phyloP scores from a whole-genome alignment of 108 stramenopile genomes.

The Licmophora abbreviata region DNA sequence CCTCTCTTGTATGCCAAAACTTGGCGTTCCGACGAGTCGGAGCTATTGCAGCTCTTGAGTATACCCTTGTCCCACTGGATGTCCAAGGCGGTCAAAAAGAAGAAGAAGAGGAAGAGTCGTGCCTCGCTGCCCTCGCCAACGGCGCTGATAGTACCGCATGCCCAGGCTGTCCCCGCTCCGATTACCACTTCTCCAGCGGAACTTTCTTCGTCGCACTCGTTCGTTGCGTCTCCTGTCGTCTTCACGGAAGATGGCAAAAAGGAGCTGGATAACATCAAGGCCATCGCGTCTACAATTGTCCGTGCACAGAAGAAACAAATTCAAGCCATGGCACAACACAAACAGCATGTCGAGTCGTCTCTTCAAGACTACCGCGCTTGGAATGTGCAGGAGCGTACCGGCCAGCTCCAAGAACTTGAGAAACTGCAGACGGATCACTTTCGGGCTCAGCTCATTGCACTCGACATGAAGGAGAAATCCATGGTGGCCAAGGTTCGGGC shows the following conservation, averaged over 20 bases:
- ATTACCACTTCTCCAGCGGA: too few species aligned
- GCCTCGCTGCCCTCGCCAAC: background rate
- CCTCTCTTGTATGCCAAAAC: conserved; percentile 30
- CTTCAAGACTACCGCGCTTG: too few species aligned
- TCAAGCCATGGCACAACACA: background rate
- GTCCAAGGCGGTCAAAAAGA: background rate
- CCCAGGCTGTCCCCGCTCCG: too few species aligned
- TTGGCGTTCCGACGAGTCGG: conserved; percentile 10
- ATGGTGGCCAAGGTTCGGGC: background rate
- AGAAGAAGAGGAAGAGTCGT: background rate
- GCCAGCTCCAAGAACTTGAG: too few species aligned
- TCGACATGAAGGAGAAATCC: conserved; percentile 5
- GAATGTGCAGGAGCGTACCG: too few species aligned
- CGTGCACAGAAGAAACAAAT: conserved; percentile 1
- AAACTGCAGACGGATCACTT: too few species aligned
- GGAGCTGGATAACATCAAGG: background rate
- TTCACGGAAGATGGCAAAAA: background rate
- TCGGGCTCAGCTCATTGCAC: background rate
- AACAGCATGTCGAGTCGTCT: too few species aligned
- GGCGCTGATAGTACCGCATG: too few species aligned
- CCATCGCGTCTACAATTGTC: background rate
- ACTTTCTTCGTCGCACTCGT: too few species aligned
- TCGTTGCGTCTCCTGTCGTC: too few species aligned
- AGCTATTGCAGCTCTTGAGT: conserved; percentile 26
- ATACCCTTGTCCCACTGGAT: conserved; percentile 22